phyloP scores from a whole-genome alignment of 345 rosid species.

The Heritiera littoralis region DNA sequence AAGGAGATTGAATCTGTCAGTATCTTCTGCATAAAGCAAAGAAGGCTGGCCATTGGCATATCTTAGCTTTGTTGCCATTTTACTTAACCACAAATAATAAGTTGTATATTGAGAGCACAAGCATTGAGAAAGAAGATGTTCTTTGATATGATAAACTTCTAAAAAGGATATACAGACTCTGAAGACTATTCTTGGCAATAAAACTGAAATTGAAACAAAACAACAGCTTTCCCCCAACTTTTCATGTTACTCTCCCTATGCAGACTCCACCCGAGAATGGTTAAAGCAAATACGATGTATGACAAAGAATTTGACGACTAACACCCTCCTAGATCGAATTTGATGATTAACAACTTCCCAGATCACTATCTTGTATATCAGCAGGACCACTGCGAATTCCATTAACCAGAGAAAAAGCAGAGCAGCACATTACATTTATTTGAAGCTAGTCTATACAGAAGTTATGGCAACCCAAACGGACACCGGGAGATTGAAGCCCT shows the following conservation, averaged over 20 bases:
- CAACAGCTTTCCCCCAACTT: not conserved
- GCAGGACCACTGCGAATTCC: conserved; percentile 13
- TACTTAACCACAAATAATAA: not conserved
- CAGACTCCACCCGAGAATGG: not conserved
- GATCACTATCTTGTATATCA: conserved; percentile 18
- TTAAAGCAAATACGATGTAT: conserved; percentile 15
- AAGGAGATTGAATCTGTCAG: not conserved
- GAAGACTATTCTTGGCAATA: not conserved
- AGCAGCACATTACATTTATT: conserved; percentile 28
- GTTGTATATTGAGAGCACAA: too few species aligned
- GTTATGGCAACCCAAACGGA: not conserved
- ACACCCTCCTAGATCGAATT: conserved; percentile 18
- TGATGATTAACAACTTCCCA: conserved; percentile 14
- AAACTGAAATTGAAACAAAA: not conserved
- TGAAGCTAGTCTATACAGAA: conserved; percentile 35
- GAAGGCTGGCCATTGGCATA: not conserved
- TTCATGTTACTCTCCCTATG: not conserved
- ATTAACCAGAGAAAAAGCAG: conserved; percentile 3
- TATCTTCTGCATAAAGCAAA: not conserved
- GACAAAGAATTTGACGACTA: not conserved
- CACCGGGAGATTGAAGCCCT: conserved; percentile 12
- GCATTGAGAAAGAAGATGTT: not conserved
- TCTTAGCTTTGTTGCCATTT: too few species aligned
- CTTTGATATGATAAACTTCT: not conserved
- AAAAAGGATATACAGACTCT: conserved; percentile 2